Percentiles rank a stretch among this genome's conserved stretches.
These are phyloP conservation scores for Nakaseomyces sp. DNA, from an alignment of 1,139 yeast species.

Conservation along the genomic window DNA sequence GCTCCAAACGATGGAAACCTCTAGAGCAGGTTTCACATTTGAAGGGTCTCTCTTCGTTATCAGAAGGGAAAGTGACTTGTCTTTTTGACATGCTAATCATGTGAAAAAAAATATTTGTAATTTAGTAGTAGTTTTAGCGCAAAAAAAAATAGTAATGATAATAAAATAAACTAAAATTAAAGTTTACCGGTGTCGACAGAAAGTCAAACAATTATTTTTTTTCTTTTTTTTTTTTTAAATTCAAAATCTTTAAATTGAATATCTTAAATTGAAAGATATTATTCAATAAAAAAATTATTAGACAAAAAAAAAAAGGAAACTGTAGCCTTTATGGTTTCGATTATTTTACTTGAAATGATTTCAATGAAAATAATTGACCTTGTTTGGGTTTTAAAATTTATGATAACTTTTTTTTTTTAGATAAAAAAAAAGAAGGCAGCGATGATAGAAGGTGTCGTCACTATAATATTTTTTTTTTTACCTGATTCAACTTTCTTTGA, in stretches of 20 bases:
- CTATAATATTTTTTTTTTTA: too few species aligned
- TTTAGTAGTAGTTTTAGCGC: neutral
- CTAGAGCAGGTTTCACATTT: slow-evolving; percentile 87
- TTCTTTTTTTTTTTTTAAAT: too few species aligned
- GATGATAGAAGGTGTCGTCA: too few species aligned
- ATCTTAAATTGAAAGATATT: too few species aligned
- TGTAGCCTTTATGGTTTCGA: too few species aligned
- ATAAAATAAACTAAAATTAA: neutral
- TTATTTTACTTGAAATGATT: neutral
- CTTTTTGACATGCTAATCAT: slow-evolving; percentile 8
- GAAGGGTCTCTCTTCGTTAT: slow-evolving; percentile 46
- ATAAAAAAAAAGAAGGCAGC: too few species aligned
- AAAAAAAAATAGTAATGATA: neutral
- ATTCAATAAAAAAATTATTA: too few species aligned
- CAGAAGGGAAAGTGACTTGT: slow-evolving; percentile 16
- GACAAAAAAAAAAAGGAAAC: too few species aligned
- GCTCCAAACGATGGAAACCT: slow-evolving; percentile 87
- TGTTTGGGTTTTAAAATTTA: too few species aligned
- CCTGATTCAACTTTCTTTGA: neutral
- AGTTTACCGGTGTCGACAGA: slow-evolving; percentile 3
- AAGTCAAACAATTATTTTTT: neutral
- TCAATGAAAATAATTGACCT: neutral
- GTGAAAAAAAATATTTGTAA: neutral
- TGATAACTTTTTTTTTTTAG: too few species aligned
- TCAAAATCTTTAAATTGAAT: too few species aligned